Evolutionary conservation across 169 alveolate genomes (phyloP), one percentile per base, ranked within the genome.

Genomic region (Perkinsus chesapeaki): DNA sequence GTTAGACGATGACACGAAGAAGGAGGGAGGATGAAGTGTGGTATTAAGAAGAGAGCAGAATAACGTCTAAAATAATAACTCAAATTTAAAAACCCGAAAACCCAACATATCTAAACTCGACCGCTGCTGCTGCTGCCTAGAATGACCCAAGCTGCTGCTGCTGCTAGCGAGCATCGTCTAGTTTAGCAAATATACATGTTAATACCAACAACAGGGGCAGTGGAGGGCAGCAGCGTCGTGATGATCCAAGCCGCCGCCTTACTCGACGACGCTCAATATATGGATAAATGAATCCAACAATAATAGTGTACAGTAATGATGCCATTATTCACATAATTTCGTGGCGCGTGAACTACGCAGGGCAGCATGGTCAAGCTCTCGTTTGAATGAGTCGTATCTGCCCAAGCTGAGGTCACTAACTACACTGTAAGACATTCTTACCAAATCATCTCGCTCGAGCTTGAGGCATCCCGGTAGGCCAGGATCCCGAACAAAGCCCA

Each of bases 281-380:
- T n/a, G n/a, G n/a, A n/a, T n/a, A n/a, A n/a, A 43, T 5, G 16
- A 16, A 43, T 16, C 5, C 60, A 5, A 16, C 16, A 43, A 43
- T 43, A 43, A 43, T 43, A 43, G 60, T 5, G 60, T 43, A 43
- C 82, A 60, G 12, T 34, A 16, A 23, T 34, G 31, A 60, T 34
- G 12, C 27, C 82, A 34, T 60, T 16, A 43, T 43, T 34, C n/a
- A n/a, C n/a, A n/a, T n/a, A 60, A 60, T 60, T 60, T 60, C 23
- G 82, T 60, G 82, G 82, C 82, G 82, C 82, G 82, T 34, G 82
- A 60, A n/a, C n/a, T n/a, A n/a, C n/a, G n/a, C n/a, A n/a, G n/a
- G n/a, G n/a, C n/a, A n/a, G n/a, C 82, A 12, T 60, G 37, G 36
- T 60, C 82, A 60, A 23, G 82, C 82, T 60, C 82, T 27, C 12